Percentiles rank a stretch among this genome's conserved stretches.
These are phyloP conservation scores for Parathielavia appendiculata DNA, from an alignment of 495 filamentous ascomycete genomes.

Conservation along the genomic window DNA sequence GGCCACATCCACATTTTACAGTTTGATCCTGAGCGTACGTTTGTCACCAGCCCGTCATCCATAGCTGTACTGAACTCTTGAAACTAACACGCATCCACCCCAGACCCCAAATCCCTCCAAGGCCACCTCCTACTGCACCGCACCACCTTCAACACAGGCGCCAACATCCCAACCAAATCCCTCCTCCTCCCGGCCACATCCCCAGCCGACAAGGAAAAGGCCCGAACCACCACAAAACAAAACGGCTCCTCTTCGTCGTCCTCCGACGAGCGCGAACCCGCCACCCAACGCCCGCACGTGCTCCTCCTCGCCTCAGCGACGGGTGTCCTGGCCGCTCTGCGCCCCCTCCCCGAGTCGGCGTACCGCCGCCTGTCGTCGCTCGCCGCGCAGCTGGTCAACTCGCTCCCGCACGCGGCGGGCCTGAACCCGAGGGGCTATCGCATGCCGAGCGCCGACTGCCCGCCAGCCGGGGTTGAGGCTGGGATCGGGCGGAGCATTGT, in stretches of 20 bases:
- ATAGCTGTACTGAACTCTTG: neutral
- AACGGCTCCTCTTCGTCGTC: neutral
- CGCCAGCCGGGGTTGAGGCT: constrained; percentile 40
- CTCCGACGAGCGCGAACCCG: constrained; percentile 13
- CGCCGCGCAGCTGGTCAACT: constrained; percentile 68
- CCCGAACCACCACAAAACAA: constrained; percentile 14
- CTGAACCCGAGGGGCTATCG: constrained; percentile 80
- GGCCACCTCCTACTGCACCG: constrained; percentile 81
- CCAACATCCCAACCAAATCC: constrained; percentile 66
- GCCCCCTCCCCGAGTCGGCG: constrained; percentile 67
- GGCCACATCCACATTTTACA: constrained; percentile 82
- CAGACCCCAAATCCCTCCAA: constrained; percentile 88
- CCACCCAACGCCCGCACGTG: constrained; percentile 44
- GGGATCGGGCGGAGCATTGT: constrained; percentile 47
- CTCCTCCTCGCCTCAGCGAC: constrained; percentile 66
- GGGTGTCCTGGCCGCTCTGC: constrained; percentile 70
- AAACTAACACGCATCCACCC: constrained; percentile 23
- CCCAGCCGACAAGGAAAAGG: constrained; percentile 20
- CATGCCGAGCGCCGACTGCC: constrained; percentile 32
- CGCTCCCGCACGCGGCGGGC: constrained; percentile 68
- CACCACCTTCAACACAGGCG: constrained; percentile 75
- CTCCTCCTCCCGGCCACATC: constrained; percentile 65
- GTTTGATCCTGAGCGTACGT: constrained; percentile 82
- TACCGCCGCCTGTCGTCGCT: constrained; percentile 83
- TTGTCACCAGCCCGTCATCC: neutral